Evolutionary conservation across 306 rosid genomes (phyloP).

Genomic region (Vachellia collinsii): DNA sequence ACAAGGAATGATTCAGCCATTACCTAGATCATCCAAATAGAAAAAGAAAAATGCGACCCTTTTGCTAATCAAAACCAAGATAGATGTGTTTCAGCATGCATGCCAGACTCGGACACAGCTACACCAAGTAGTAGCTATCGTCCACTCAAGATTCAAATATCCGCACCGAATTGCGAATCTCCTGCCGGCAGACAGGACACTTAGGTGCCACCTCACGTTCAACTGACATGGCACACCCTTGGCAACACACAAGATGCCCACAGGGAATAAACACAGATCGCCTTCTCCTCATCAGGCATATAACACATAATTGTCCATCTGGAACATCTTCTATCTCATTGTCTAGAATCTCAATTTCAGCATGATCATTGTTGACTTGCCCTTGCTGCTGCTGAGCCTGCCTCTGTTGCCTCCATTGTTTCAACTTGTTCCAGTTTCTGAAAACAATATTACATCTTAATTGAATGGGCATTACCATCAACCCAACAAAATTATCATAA

Average conservation of each 20-base stretch:
- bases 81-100: background rate
- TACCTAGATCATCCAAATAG: background rate
- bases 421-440: constrained; percentile 95
- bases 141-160: constrained; percentile 61
- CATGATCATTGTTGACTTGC: constrained; percentile 34
- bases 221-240: constrained; percentile 67
- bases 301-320: constrained; percentile 78
- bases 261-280: constrained; percentile 86
- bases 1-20: background rate
- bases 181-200: constrained; percentile 92
- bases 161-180: constrained; percentile 67
- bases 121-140: constrained; percentile 2
- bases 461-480: constrained; percentile 29
- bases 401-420: constrained; percentile 66
- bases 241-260: constrained; percentile 92
- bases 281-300: constrained; percentile 86
- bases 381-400: constrained; percentile 50
- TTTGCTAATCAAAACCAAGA: background rate
- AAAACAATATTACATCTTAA: constrained; percentile 24
- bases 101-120: background rate
- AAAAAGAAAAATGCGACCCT: background rate
- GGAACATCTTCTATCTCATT: constrained; percentile 70
- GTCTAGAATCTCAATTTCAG: constrained; percentile 34
- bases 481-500: constrained; percentile 7
- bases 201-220: constrained; percentile 70